Evolutionary conservation across 257 asterid species (phyloP), one percentile per base, ranked within the genome.

Genomic region (Scutellaria minor): DNA sequence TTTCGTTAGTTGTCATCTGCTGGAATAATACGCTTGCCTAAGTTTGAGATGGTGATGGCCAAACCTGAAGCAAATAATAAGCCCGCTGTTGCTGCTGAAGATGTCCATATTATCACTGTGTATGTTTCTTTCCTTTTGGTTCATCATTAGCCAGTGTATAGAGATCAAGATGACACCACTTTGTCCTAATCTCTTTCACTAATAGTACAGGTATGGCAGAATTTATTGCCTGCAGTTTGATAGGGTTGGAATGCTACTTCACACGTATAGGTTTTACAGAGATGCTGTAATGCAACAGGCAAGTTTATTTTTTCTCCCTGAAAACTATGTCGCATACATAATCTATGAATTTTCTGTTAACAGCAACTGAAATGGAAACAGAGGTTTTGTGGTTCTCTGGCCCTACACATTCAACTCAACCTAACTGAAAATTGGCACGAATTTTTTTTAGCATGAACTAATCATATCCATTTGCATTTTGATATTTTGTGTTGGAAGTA

Each of bases 221-320:
- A 90, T 94, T 82, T 94, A 92, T 80, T 94, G 99, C 88, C 84
- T 94, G 82, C 99, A 94, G 83, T 82, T 91, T 67, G 98, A 94
- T 82, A 88, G 90, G 82, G 87, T 88, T 72, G 95, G 93, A 10
- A 94, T 87, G 97, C 77, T 80, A 66, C 98, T 91, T 67, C 91
- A 90, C 85, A 70, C 80, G n/a, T 88, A 94, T 76, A 88, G 99
- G 82, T 88, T 94, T 80, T 94, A 94, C 81, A 92, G 97, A 73
- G 99, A 94, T 86, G 95, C 96, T 66, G 96, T 94, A 44, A 84
- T 91, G 77, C 93, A 86, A 66, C 97, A 94, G 95, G 99, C 83
- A 78, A 78, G 79, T 71, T 61, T 78, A 31, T 66, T 70, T 51
- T 31, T 31, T 31, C 37, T 31, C 37, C 37, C 70, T 73, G 46